Evolutionary conservation across 352 stramenopile species (phyloP), one percentile per base, ranked within the genome.

Genomic region (Globisporangium spinosum): DNA sequence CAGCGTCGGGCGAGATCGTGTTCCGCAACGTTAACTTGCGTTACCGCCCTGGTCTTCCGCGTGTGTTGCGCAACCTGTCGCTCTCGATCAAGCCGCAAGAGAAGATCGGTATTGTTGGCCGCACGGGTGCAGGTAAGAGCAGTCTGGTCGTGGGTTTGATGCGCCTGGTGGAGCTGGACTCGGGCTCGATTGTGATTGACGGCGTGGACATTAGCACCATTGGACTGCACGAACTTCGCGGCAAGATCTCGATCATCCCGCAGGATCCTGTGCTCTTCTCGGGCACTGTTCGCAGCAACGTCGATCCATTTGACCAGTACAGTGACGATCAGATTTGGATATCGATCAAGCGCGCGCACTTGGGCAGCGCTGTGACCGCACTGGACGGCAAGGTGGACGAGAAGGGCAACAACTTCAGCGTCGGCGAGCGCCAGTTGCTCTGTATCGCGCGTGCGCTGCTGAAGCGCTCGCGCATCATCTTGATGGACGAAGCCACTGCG

Each of bases 401-500:
- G 67, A 95, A 95, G 35, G 98, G 98, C 43, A 78, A 65, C 10
- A 99, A 99, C 75, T 98, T 98, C 51, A 96, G 77, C 65, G 92
- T 98, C 29, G 98, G 98, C 6, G 93, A 99, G 72, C 80, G 97
- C 12, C 97, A 99, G 75, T 70, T 99, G 35, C 67, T 99, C 8
- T 98, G 95, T 68, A 92, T 99, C 64, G 97, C 91, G 53, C 82
- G 98, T 55, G 97, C 97, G 17, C 72, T 99, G 57, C 77, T 99
- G 2, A 88, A 90, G 43, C 85, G 95, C 27, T 95, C 92, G 58
- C 71, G 74, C 13, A 97, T 99, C 38, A 87, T 99, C 40, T 73
- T 99, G 2, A 98, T 99, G 86, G 98, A 99, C 68, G 98, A 99
- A 77, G 97, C 97, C 2, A 99, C 97, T 9, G 91, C 91, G 15